Percentiles rank a stretch among this genome's conserved stretches.
phyloP scores from a whole-genome alignment of 352 stramenopile genomes.

The Phytophthora kernoviae region DNA sequence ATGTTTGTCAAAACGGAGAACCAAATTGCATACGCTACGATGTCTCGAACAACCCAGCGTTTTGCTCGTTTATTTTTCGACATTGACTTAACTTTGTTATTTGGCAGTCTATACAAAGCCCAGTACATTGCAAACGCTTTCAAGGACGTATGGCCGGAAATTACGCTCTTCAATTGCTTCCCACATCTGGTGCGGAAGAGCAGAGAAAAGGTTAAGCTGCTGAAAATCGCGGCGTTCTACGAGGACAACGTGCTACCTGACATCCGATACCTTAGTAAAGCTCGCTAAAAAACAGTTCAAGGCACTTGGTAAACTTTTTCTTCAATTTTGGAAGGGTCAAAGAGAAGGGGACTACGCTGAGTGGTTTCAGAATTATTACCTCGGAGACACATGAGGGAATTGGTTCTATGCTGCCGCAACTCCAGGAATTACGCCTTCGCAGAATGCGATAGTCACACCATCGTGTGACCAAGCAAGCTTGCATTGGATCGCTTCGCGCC shows the following conservation, averaged over 20 bases:
- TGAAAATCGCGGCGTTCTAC: slow-evolving; percentile 1
- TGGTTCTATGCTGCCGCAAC: slow-evolving; percentile 3
- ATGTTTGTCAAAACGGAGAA: slow-evolving; percentile 31
- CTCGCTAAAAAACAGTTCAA: slow-evolving; percentile 5
- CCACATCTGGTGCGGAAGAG: slow-evolving; percentile 16
- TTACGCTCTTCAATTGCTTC: slow-evolving; percentile 20
- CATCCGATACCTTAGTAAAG: slow-evolving; percentile 12
- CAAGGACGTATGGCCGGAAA: slow-evolving; percentile 10
- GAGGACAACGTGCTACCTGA: slow-evolving; percentile 1
- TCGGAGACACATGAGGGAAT: not conserved
- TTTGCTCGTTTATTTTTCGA: slow-evolving; percentile 17
- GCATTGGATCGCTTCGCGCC: not conserved
- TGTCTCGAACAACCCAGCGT: slow-evolving; percentile 21
- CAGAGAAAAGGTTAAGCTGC: slow-evolving; percentile 4
- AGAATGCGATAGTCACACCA: slow-evolving; percentile 1
- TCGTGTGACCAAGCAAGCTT: not conserved
- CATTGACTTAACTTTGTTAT: slow-evolving; percentile 12
- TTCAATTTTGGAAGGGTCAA: not conserved
- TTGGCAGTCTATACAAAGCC: slow-evolving; percentile 20
- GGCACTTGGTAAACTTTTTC: not conserved
- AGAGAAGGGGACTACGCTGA: not conserved
- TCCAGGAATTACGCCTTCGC: not conserved
- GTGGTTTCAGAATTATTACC: not conserved
- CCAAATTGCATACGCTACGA: slow-evolving; percentile 13
- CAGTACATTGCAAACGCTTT: slow-evolving; percentile 25